These are phyloP conservation scores for Sisymbrium irio DNA, from an alignment of 345 rosid species.

Conservation along the genomic window DNA sequence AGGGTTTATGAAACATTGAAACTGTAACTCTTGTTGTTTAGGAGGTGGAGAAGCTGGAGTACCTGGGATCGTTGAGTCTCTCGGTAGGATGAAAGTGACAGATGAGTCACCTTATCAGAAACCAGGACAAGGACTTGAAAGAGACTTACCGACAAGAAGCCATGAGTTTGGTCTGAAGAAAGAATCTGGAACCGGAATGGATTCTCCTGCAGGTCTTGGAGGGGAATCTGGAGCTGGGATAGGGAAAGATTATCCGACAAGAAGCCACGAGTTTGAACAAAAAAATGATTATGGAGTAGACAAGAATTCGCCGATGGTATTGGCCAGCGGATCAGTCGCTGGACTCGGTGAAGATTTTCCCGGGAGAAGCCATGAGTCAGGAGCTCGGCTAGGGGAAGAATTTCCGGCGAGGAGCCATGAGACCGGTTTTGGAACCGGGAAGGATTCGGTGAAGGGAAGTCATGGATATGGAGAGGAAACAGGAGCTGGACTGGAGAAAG, in stretches of 20 bases:
- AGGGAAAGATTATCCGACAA: background rate
- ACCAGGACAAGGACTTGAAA: slow-evolving; percentile 12
- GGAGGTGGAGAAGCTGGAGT: slow-evolving; percentile 43
- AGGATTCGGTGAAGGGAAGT: background rate
- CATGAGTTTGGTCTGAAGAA: background rate
- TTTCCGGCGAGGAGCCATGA: background rate
- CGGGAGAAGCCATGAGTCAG: slow-evolving; percentile 12
- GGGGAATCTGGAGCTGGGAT: background rate
- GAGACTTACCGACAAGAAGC: slow-evolving; percentile 7
- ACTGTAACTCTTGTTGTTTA: background rate
- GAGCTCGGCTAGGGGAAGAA: background rate
- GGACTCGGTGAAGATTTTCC: background rate
- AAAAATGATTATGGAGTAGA: background rate
- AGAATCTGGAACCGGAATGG: background rate
- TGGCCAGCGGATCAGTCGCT: background rate
- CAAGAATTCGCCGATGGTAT: background rate
- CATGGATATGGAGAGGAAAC: background rate
- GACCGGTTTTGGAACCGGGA: background rate
- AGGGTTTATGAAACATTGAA: background rate
- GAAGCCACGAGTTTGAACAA: background rate
- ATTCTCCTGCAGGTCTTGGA: background rate
- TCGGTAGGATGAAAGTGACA: slow-evolving; percentile 39
- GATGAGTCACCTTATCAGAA: slow-evolving; percentile 22
- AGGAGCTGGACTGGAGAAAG: background rate
- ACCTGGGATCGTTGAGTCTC: slow-evolving; percentile 32